Evolutionary conservation across 1,139 yeast genomes (phyloP).

Genomic region (Blastobotrys capitulatus): DNA sequence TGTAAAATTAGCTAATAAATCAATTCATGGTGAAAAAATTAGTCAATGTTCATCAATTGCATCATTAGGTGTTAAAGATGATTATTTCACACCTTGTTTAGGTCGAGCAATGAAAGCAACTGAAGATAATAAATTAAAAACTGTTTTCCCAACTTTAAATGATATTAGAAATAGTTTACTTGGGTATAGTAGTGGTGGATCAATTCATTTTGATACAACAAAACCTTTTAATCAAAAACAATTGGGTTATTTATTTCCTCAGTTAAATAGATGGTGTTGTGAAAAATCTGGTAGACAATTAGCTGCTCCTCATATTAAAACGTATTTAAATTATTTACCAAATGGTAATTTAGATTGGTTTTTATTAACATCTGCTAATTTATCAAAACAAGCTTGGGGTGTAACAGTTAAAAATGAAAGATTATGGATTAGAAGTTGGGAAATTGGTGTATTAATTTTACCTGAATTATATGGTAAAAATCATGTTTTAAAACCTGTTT

Average conservation of each 20-base stretch:
- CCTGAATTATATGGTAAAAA: constrained; percentile 14
- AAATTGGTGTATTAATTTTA: constrained; percentile 30
- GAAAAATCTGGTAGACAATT: constrained; percentile 27
- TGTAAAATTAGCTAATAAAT: constrained; percentile 12
- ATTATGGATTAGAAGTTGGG: constrained; percentile 31
- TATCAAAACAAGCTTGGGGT: constrained; percentile 37
- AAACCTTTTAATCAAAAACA: constrained; percentile 21
- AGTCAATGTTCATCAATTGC: constrained; percentile 32
- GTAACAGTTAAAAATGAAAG: constrained; percentile 16
- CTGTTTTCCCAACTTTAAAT: constrained; percentile 30
- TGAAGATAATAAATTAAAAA: not conserved
- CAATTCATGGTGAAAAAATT: constrained; percentile 18
- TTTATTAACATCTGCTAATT: constrained; percentile 33
- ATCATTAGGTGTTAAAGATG: constrained; percentile 23
- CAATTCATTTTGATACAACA: constrained; percentile 27
- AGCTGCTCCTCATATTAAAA: constrained; percentile 36
- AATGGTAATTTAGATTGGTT: constrained; percentile 26
- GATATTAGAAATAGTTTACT: constrained; percentile 27
- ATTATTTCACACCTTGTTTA: constrained; percentile 21
- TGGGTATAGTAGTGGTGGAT: constrained; percentile 31
- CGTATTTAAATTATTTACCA: constrained; percentile 24
- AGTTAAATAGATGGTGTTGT: constrained; percentile 28
- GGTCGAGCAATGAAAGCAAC: constrained; percentile 14
- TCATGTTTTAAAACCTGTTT: constrained; percentile 17
- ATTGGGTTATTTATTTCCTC: constrained; percentile 23